Percentiles rank a stretch among this genome's conserved stretches.
Evolutionary conservation across 2,329 filamentous ascomycete species (phyloP).

Genomic region (Neofusicoccum kwambonambiense): DNA sequence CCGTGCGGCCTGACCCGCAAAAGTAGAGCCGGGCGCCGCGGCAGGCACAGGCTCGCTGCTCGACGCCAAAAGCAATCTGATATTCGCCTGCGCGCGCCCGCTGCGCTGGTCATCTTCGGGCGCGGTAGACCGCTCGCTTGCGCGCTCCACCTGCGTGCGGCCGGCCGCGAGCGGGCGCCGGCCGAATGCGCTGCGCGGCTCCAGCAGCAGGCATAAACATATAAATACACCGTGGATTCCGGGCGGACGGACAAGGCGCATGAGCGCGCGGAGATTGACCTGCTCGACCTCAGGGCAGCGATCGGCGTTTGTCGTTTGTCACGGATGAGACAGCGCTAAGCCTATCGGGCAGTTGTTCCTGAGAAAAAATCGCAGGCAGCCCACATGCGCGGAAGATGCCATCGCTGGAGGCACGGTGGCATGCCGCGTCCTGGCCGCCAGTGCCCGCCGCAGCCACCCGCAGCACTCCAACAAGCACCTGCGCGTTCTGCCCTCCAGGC

Average conservation of each 20-base stretch:
- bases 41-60: neutral
- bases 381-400: slow-evolving; percentile 2
- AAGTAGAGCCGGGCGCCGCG: neutral
- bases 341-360: neutral
- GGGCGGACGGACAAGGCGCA: neutral
- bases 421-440: no score
- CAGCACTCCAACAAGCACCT: no score
- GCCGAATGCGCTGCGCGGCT: neutral
- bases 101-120: neutral
- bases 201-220: neutral
- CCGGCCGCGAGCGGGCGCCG: no score
- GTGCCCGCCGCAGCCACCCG: no score
- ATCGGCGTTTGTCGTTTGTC: slow-evolving; percentile 5
- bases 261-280: neutral
- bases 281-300: neutral
- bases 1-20: neutral
- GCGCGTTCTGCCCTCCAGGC: no score
- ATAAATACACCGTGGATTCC: neutral
- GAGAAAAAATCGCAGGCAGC: neutral
- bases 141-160: no score
- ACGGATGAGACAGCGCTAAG: slow-evolving; percentile 2
- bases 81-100: neutral
- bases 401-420: neutral
- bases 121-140: neutral
- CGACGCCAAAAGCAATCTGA: neutral